Conservation (phyloP, 192 early-diverging fungal species). For the Pilobolus umbonatus region DNA sequence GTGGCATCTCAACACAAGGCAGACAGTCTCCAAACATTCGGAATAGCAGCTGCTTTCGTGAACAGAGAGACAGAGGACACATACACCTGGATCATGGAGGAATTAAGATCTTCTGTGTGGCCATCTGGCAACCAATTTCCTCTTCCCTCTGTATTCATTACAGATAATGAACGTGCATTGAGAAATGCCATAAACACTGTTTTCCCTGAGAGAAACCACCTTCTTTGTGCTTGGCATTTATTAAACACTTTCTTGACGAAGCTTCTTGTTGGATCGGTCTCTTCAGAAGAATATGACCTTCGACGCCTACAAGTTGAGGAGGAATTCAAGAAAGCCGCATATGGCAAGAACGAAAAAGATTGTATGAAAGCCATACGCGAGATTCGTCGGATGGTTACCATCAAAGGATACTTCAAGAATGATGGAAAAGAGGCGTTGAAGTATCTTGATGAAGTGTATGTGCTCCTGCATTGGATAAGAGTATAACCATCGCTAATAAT, state of each 20-base stretch:
- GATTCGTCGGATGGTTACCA: too few species aligned
- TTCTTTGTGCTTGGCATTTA: background rate
- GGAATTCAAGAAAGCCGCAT: too few species aligned
- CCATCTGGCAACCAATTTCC: background rate
- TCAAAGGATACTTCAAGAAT: too few species aligned
- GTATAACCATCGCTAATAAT: too few species aligned
- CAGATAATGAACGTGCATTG: background rate
- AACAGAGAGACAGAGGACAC: background rate
- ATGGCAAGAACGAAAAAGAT: too few species aligned
- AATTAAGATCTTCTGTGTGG: background rate
- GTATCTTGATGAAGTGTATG: too few species aligned
- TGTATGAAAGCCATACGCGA: too few species aligned
- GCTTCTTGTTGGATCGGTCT: background rate
- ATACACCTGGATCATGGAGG: background rate
- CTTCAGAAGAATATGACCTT: background rate
- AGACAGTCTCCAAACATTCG: background rate
- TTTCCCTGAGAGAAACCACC: background rate
- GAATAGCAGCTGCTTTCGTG: background rate
- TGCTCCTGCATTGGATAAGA: too few species aligned
- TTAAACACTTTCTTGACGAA: background rate
- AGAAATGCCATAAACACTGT: background rate
- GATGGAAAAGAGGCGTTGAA: too few species aligned
- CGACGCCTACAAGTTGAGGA: too few species aligned
- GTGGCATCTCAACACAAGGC: background rate
- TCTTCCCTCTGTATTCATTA: background rate